Evolutionary conservation across 306 rosid genomes (phyloP).

Genomic region (Gynostemma pentaphyllum): DNA sequence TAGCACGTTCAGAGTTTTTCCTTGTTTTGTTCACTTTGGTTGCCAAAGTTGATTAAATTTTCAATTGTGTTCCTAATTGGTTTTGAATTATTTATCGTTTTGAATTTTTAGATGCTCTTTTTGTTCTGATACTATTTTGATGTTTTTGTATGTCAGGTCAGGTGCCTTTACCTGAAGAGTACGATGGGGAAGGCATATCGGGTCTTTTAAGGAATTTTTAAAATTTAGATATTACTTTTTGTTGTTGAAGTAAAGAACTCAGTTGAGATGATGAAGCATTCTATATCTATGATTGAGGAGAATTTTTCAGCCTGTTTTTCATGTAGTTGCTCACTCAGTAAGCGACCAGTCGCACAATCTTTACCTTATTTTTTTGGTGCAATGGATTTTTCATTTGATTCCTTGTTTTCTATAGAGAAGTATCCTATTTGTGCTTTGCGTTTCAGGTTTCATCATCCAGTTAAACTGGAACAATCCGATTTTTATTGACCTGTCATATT

Average conservation of each 20-base stretch:
- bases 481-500: too few species aligned
- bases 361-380: not conserved
- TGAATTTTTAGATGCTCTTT: too few species aligned
- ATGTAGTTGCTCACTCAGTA: not conserved
- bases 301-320: not conserved
- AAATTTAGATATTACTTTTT: not conserved
- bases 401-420: not conserved
- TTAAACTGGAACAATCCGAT: too few species aligned
- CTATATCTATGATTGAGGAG: not conserved
- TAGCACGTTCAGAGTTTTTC: not conserved
- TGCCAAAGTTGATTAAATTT: too few species aligned
- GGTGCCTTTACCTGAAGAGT: conserved; percentile 27
- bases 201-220: conserved; percentile 10
- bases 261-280: not conserved
- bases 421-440: too few species aligned
- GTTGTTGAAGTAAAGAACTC: not conserved
- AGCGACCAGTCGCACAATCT: not conserved
- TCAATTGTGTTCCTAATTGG: too few species aligned
- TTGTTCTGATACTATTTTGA: not conserved
- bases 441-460: too few species aligned
- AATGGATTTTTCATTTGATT: not conserved
- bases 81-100: too few species aligned
- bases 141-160: conserved; percentile 12
- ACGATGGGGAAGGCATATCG: conserved; percentile 32
- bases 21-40: too few species aligned